phyloP scores from a whole-genome alignment of 305 asterid species.

The Solanum hybrid region DNA sequence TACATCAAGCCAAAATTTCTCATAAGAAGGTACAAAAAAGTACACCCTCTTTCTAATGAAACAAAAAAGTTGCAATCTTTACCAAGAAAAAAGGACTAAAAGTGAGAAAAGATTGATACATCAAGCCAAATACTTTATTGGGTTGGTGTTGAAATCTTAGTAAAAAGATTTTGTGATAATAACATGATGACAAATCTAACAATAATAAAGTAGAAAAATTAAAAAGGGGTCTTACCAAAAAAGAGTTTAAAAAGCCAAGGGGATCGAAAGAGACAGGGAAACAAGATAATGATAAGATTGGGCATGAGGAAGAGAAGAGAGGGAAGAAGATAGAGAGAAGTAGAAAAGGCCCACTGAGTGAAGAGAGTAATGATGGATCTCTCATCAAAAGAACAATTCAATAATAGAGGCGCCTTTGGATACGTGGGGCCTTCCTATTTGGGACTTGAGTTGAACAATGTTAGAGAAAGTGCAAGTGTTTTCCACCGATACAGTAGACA shows the following conservation, averaged over 20 bases:
- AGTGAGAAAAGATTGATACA: conserved; percentile 4
- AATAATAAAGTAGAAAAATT: background rate
- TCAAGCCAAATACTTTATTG: background rate
- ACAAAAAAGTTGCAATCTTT: conserved; percentile 42
- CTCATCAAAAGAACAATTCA: background rate
- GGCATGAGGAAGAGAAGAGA: background rate
- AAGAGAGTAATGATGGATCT: background rate
- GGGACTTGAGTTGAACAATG: background rate
- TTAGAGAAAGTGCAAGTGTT: background rate
- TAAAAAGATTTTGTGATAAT: background rate
- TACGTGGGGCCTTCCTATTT: background rate
- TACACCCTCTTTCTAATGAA: conserved; percentile 10
- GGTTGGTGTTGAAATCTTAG: conserved; percentile 1
- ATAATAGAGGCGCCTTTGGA: background rate
- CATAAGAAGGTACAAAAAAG: background rate
- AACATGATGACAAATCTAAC: conserved; percentile 3
- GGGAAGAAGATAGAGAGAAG: background rate
- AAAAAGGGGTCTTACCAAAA: conserved; percentile 1
- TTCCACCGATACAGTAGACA: accelerated
- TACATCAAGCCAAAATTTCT: background rate
- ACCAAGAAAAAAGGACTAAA: background rate
- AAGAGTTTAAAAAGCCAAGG: background rate
- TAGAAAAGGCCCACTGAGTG: background rate
- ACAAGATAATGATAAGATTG: conserved; percentile 9
- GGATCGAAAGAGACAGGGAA: conserved; percentile 7